Base-by-base conservation (phyloP, 2,329 filamentous ascomycete species). In the Harringtonia lauricola region DNA sequence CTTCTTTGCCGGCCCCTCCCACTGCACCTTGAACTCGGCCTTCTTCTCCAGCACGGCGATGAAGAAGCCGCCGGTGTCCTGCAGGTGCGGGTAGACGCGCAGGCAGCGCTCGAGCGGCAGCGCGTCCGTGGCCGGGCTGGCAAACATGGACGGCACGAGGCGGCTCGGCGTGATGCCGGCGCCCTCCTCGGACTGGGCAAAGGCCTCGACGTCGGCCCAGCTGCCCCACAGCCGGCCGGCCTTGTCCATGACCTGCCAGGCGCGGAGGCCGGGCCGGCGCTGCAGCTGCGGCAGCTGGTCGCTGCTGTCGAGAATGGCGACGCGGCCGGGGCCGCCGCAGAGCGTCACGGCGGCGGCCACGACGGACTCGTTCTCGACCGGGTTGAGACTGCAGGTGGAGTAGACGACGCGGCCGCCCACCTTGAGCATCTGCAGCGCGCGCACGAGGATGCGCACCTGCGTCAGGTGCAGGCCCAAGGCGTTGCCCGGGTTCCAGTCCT, bases 381-480 rank as follows among this genome's bases (percentile, higher is more conserved):
- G 92, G 65, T 98, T 98, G 85, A 98, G 87, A 63, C 88, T 95
- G 72, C 92, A 98, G 18, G 92, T 98, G 3, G 90, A 96, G 67
- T 96, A 98, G 42, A 98, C 90, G 24, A 96, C 86, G 50, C 89
- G 79, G 41, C 92, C 92, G 34, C 92, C 90, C 44, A 87, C 83
- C 70, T 95, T 96, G 52, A 98, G 77, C 80, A 98, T 87, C 65
- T 96, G 90, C 41, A 98, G 72, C 28, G 92, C 86, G 49, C 92
- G 82, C 45, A 94, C 85, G 39, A 98, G 70, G 53, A 98, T 98
- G 38, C 90, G 76, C 36, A 87, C 75, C 64, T 98, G 92, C 2
- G 87, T 94, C 29, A 79, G 67, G 62, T 95, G 85, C 29, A 98
- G 74, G 21, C 90, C 92, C 42, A 96, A 71, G 4, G 83, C 90